Evolutionary conservation across 2,329 filamentous ascomycete genomes (phyloP), one percentile per base, ranked within the genome.

Genomic region (Colletotrichum sp.): DNA sequence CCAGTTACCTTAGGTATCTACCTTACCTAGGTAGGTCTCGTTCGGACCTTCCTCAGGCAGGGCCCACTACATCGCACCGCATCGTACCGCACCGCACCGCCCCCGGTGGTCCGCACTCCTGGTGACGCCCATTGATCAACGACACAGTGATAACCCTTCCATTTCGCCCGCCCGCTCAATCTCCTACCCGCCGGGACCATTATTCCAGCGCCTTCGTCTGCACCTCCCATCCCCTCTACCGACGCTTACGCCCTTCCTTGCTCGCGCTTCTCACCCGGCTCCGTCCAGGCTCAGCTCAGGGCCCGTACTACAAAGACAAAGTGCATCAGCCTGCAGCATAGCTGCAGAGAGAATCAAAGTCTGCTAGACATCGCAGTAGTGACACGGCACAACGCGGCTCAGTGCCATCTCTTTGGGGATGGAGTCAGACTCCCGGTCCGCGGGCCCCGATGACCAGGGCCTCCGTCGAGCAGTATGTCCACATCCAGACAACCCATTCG

Each of bases 381-480:
- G 32, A 28, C 36, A 70, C 57, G 10, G 18, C 18, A 55, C 28
- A 24, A 24, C 57, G 26, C 60, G 39, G 67, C 26, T 13, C 44
- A n/a, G 32, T 21, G 15, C 39, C 21, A 15, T 49, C 28, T 49
- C 60, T 44, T 36, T 13, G 26, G 32, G 52, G 21, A 77, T 77
- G 75, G 75, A 77, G 32, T 75, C 75, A 57, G 75, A 77, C 39
- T 66, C 71, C 60, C 75, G 65, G 59, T 78, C 77, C 71, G 75
- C 76, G 71, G 77, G 77, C 49, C 65, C 83, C 84, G 85, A 86
- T 55, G 84, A 85, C 75, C 72, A 83, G 74, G 74, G 78, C 68
- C 80, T 78, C 30, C 80, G 84, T 55, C 79, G 83, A 82, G 85
- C 85, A 78, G 85, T 86, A 83, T 78, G 85, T 85, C 72, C 68